These are phyloP conservation scores for Cornus controversa DNA, from an alignment of 148 eudicot genomes.

Conservation along the genomic window DNA sequence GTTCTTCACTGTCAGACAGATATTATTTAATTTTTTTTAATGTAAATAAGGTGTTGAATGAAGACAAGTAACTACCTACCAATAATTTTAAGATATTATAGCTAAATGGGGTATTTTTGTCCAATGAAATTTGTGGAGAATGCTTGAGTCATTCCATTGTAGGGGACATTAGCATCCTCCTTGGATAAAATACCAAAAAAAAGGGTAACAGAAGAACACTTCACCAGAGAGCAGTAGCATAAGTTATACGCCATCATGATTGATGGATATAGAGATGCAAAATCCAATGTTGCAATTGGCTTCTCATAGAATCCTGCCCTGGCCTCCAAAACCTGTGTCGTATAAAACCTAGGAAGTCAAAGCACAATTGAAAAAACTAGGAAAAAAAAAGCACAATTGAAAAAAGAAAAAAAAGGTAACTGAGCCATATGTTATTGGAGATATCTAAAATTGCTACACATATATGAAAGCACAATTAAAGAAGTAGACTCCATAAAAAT, in stretches of 20 bases:
- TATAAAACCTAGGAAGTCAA: slow-evolving; percentile 9
- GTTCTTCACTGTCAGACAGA: too few relatives aligned
- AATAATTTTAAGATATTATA: too few relatives aligned
- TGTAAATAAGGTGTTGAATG: too few relatives aligned
- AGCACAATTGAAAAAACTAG: background rate
- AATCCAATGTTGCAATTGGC: slow-evolving; percentile 97
- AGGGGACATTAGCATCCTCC: background rate
- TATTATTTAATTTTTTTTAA: too few relatives aligned
- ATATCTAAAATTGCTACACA: background rate
- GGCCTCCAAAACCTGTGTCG: slow-evolving; percentile 86
- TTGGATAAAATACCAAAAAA: slow-evolving; percentile 1
- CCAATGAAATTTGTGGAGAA: too few relatives aligned
- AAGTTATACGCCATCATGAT: slow-evolving; percentile 99
- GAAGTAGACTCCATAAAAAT: background rate
- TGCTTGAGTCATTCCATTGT: too few relatives aligned
- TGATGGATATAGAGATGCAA: slow-evolving; percentile 98
- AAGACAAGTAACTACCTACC: too few relatives aligned
- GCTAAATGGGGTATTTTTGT: too few relatives aligned
- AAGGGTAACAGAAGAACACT: background rate
- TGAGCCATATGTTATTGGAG: background rate
- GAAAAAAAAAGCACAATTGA: background rate
- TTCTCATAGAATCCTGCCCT: slow-evolving; percentile 92
- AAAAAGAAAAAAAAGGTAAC: background rate
- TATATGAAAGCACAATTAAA: background rate
- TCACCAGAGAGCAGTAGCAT: slow-evolving; percentile 96